Conservation (phyloP, 805 yeast species). For the Starmerella vaccinii region DNA sequence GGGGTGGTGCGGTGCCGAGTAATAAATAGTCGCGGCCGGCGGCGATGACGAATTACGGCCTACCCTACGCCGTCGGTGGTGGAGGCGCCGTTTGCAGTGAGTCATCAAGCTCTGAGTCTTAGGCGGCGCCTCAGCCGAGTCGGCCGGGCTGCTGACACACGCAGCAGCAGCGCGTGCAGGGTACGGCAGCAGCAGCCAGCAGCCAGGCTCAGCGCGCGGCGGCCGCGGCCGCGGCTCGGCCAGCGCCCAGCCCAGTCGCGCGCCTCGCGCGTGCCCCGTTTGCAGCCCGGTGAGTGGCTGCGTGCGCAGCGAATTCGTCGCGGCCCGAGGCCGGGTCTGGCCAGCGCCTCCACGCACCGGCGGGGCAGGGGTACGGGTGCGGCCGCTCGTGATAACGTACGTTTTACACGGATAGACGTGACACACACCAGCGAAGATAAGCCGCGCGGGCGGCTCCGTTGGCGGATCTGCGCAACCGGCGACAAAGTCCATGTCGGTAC, state of each 20-base stretch:
- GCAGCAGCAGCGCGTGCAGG: no score
- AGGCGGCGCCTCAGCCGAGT: not conserved
- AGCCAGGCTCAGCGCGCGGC: not conserved
- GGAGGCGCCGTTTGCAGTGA: not conserved
- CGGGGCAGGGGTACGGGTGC: not conserved
- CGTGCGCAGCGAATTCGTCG: no score
- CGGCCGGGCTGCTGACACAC: not conserved
- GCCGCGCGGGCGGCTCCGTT: not conserved
- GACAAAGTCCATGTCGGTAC: no score
- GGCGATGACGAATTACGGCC: conserved; percentile 7
- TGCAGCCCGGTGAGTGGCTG: no score
- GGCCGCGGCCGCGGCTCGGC: no score
- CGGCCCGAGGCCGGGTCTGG: no score
- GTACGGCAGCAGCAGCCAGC: not conserved
- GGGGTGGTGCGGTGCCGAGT: not conserved
- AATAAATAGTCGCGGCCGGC: not conserved
- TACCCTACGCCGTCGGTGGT: not conserved
- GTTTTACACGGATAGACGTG: not conserved
- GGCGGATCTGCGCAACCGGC: no score
- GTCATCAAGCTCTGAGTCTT: conserved; percentile 3
- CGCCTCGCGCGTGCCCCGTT: no score
- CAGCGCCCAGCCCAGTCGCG: no score
- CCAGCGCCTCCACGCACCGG: not conserved
- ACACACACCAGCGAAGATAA: not conserved
- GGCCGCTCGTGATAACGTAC: not conserved